phyloP scores from a whole-genome alignment of 805 yeast species.

The Pichia nakasei region DNA sequence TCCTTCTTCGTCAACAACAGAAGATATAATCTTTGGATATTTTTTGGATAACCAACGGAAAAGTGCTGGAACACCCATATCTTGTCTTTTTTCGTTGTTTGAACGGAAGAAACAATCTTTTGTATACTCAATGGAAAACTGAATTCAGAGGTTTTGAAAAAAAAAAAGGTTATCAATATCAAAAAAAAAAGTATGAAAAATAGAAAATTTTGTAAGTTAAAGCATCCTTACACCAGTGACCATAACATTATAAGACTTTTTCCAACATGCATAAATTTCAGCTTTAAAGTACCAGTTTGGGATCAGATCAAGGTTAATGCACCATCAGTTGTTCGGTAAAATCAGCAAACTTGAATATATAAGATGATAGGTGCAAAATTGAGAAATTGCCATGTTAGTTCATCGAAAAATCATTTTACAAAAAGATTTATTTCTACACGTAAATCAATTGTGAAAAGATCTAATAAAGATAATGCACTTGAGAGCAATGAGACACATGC shows the following conservation, averaged over 20 bases:
- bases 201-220: not conserved
- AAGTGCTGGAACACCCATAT: slow-evolving; percentile 97
- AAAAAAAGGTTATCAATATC: no score
- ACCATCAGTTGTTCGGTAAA: no score
- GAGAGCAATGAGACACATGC: not conserved
- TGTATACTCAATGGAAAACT: no score
- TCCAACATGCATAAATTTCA: no score
- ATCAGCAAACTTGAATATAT: no score
- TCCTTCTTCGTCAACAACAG: slow-evolving; percentile 71
- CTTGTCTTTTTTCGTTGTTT: not conserved
- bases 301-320: no score
- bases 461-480: slow-evolving; percentile 1
- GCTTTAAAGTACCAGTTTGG: no score
- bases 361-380: not conserved
- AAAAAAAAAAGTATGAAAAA: no score
- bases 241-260: no score
- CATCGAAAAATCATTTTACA: not conserved
- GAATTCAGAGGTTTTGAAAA: no score
- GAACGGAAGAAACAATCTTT: no score
- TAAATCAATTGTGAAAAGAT: slow-evolving; percentile 6
- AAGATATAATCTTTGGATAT: slow-evolving; percentile 89
- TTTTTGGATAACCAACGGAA: slow-evolving; percentile 92
- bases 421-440: slow-evolving; percentile 9
- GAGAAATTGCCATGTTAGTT: not conserved
- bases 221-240: not conserved